phyloP scores from a whole-genome alignment of 495 filamentous ascomycete species.

The Penicillium taxi region DNA sequence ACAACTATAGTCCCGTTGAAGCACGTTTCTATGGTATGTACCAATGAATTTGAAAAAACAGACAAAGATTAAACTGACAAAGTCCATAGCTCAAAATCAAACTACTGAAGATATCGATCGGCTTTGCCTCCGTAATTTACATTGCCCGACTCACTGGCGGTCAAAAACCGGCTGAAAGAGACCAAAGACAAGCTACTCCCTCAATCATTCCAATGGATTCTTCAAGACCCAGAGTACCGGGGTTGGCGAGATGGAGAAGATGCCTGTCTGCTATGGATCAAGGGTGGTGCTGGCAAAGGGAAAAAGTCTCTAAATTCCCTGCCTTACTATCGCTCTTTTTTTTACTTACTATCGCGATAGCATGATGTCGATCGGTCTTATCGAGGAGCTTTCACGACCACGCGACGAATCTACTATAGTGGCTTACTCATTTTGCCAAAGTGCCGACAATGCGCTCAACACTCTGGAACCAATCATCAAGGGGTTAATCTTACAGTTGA shows the following conservation, averaged over 20 bases:
- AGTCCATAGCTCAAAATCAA: no score
- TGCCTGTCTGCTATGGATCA: constrained; percentile 31
- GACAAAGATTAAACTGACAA: neutral
- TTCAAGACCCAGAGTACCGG: constrained; percentile 1
- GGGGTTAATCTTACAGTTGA: constrained; percentile 30
- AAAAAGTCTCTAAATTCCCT: no score
- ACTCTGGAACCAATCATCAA: constrained; percentile 30
- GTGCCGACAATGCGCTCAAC: constrained; percentile 24
- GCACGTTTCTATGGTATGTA: constrained; percentile 1
- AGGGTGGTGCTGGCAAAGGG: constrained; percentile 34
- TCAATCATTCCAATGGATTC: constrained; percentile 5
- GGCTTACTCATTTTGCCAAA: constrained; percentile 43
- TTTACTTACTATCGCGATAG: no score
- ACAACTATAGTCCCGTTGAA: neutral
- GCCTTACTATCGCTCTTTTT: no score
- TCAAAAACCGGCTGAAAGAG: constrained; percentile 6
- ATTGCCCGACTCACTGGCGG: constrained; percentile 3
- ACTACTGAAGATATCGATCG: constrained; percentile 4
- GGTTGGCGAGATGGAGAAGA: constrained; percentile 1
- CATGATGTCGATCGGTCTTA: constrained; percentile 14
- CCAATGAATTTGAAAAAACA: neutral
- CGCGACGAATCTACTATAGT: constrained; percentile 8
- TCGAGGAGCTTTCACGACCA: constrained; percentile 3
- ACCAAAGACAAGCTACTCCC: constrained; percentile 4
- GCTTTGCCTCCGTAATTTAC: constrained; percentile 1